Base-by-base conservation (phyloP, 768 basidiomycete genomes). In the Leccinum incarnatum region DNA sequence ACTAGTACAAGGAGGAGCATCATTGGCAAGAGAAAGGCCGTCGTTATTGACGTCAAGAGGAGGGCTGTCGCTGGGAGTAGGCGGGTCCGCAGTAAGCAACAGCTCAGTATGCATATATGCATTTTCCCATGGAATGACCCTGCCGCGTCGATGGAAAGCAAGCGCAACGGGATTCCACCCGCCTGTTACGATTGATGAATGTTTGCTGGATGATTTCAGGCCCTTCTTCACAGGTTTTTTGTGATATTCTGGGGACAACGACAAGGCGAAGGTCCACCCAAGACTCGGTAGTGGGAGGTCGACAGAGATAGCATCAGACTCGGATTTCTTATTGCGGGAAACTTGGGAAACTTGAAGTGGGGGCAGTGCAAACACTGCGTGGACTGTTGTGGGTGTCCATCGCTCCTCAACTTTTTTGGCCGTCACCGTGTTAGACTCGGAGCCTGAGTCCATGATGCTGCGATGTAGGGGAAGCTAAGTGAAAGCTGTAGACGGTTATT, bases 191-290 rank as follows among this genome's bases (percentile, higher is more conserved):
- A 23, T 23, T 23, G 23, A 23, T 23, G 23, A 23, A 23, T 3
- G 3, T 23, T 23, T 23, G 23, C 23, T 23, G 23, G 23, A 23
- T 23, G 23, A 23, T 23, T 23, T 23, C 23, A 23, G 23, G 23
- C 23, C 23, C 23, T 14, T 10, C 9, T 51, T 29, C n/a, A 15
- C 30, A n/a, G 25, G 5, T 12, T 3, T 17, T 19, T 15, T 14
- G n/a, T 6, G 17, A 46, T 3, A 8, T 27, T 51, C 25, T 12
- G 62, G 58, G 10, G 53, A 37, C 59, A 69, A 34, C 17, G 55
- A 57, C 27, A 67, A 30, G 15, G 57, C 1, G 46, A 68, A 68
- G 12, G 59, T 48, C 67, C 62, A 67, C 17, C 67, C 65, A 23
- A 23, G 23, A 15, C 8, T 46, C 8, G 27, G 50, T 11, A 68